Conservation (phyloP, 2,329 filamentous ascomycete genomes). For the Apiospora rasikravindrae region DNA sequence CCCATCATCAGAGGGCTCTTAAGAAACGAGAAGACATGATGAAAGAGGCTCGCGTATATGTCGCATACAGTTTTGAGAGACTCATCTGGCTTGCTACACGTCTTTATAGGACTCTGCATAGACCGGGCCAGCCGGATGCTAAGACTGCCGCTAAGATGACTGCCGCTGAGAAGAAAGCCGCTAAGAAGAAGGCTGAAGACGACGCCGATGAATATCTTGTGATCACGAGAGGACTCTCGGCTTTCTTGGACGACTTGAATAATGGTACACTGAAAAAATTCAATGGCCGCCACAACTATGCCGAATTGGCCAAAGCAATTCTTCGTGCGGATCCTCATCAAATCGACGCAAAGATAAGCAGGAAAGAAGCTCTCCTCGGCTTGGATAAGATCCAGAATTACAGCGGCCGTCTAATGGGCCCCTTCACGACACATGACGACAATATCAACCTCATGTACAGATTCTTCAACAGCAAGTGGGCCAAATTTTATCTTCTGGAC, state of each 20-base stretch:
- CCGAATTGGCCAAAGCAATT: slow-evolving; percentile 4
- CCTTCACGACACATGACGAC: background rate
- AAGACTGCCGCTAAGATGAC: too few relatives aligned
- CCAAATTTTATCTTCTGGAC: background rate
- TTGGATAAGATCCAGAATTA: background rate
- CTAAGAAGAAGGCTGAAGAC: background rate
- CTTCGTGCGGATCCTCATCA: background rate
- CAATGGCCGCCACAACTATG: slow-evolving; percentile 9
- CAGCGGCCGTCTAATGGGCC: background rate
- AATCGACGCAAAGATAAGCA: background rate
- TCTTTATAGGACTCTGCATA: background rate
- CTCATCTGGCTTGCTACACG: slow-evolving; percentile 20
- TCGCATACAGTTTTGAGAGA: slow-evolving; percentile 7
- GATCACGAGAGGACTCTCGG: background rate
- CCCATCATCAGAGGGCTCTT: background rate
- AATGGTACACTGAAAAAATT: slow-evolving; percentile 7
- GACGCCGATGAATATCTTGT: background rate
- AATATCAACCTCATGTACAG: background rate
- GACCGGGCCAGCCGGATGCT: background rate
- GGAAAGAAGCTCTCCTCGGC: background rate
- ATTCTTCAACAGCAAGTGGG: background rate
- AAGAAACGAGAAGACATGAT: background rate
- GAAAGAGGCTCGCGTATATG: background rate
- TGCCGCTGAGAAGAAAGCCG: too few relatives aligned
- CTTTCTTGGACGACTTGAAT: background rate